Evolutionary conservation across 2,329 filamentous ascomycete genomes (phyloP).

Genomic region (Cladophialophora carrionii): DNA sequence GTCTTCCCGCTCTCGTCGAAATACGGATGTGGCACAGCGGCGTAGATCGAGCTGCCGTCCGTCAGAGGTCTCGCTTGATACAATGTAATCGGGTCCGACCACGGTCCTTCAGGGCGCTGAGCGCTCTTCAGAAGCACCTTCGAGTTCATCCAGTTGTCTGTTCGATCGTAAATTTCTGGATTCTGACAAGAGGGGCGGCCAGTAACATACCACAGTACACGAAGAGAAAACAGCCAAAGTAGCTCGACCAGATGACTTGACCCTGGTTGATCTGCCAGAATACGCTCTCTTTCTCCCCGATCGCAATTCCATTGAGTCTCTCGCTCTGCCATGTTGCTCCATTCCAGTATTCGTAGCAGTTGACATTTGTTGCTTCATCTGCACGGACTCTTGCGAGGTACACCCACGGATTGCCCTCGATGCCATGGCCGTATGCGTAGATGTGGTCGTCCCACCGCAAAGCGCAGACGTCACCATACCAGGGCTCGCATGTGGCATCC

Average conservation of each 20-base stretch:
- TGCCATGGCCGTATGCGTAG: conserved; percentile 40
- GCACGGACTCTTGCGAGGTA: conserved; percentile 35
- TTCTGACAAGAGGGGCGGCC: not conserved
- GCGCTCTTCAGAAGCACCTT: conserved; percentile 33
- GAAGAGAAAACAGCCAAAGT: conserved; percentile 37
- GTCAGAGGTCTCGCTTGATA: conserved; percentile 36
- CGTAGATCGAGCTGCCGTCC: conserved; percentile 35
- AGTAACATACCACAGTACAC: conserved; percentile 36
- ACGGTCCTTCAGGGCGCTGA: conserved; percentile 37
- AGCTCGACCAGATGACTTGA: conserved; percentile 38
- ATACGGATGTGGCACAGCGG: conserved; percentile 39
- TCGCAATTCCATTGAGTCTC: conserved; percentile 20
- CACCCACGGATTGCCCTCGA: conserved; percentile 35
- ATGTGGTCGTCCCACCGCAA: conserved; percentile 32
- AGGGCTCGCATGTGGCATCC: conserved; percentile 37
- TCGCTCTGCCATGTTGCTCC: conserved; percentile 35
- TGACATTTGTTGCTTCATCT: conserved; percentile 30
- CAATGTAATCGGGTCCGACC: conserved; percentile 36
- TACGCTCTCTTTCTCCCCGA: conserved; percentile 37
- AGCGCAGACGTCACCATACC: conserved; percentile 39
- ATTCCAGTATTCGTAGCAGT: conserved; percentile 40
- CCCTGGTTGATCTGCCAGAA: conserved; percentile 41
- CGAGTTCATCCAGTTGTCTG: conserved; percentile 37
- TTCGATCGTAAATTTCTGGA: not conserved
- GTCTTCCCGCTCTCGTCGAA: conserved; percentile 37